Percentiles rank a stretch among this genome's conserved stretches.
Conservation (phyloP, 2,329 filamentous ascomycete species). For the Ascosphaera acerosa region DNA sequence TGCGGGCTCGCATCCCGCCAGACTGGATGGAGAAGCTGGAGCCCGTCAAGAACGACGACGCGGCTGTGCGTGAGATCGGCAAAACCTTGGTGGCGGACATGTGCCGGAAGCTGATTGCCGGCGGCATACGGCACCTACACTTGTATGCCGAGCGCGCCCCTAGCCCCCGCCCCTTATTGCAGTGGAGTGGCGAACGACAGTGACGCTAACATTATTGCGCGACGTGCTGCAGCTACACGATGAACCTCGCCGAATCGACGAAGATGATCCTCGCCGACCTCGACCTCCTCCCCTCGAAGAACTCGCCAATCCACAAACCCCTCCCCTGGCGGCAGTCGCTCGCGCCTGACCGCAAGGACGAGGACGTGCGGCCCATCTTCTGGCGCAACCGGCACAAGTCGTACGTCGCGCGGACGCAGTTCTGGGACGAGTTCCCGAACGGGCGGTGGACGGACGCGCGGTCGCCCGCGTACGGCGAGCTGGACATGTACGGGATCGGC, state of each 20-base stretch:
- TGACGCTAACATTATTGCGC: too few species aligned
- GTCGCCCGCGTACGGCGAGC: constrained; percentile 84
- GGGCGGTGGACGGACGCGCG: constrained; percentile 94
- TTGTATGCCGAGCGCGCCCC: constrained; percentile 31
- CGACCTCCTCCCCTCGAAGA: constrained; percentile 48
- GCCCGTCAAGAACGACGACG: constrained; percentile 89
- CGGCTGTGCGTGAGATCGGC: constrained; percentile 70
- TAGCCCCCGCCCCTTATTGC: too few species aligned
- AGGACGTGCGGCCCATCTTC: constrained; percentile 95
- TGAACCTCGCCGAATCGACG: constrained; percentile 91
- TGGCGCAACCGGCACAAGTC: constrained; percentile 95
- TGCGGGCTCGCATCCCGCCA: constrained; percentile 58
- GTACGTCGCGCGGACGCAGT: constrained; percentile 82
- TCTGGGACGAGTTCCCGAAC: constrained; percentile 98
- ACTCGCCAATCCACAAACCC: constrained; percentile 62
- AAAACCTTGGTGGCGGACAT: constrained; percentile 69
- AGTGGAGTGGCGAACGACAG: too few species aligned
- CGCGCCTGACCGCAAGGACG: constrained; percentile 61
- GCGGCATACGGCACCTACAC: constrained; percentile 69
- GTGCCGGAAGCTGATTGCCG: constrained; percentile 62
- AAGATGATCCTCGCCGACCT: constrained; percentile 86
- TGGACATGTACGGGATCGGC: constrained; percentile 84
- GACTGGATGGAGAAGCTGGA: constrained; percentile 63
- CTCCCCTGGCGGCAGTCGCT: constrained; percentile 92
- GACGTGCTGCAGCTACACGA: constrained; percentile 67